Evolutionary conservation across 495 filamentous ascomycete genomes (phyloP).

Genomic region (Astrothelium macrocarpum): DNA sequence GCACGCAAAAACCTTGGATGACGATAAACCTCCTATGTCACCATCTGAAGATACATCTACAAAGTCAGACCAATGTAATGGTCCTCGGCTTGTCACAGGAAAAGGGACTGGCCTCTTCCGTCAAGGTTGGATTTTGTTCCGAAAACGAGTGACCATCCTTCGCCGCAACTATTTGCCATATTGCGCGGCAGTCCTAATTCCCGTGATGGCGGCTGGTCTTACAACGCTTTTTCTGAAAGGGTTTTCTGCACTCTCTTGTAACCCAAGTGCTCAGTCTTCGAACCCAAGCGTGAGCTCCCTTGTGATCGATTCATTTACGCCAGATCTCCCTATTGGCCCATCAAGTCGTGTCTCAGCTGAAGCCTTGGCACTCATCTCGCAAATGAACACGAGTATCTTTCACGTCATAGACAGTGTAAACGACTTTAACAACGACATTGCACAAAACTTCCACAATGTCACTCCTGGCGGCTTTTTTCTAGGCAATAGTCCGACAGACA

Average conservation of each 20-base stretch:
- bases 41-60: conserved; percentile 13
- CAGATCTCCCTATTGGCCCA: conserved; percentile 55
- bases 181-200: conserved; percentile 58
- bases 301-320: conserved; percentile 24
- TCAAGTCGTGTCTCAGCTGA: conserved; percentile 37
- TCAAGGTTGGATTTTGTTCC: conserved; percentile 64
- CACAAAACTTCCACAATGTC: conserved; percentile 50
- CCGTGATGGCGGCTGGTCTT: conserved; percentile 63
- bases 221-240: conserved; percentile 60
- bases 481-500: conserved; percentile 38
- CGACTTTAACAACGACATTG: conserved; percentile 59
- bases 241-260: conserved; percentile 49
- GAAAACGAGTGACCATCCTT: conserved; percentile 67
- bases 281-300: conserved; percentile 34
- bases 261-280: conserved; percentile 36
- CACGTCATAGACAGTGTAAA: conserved; percentile 52
- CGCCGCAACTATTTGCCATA: conserved; percentile 68
- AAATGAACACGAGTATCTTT: conserved; percentile 21
- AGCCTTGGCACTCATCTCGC: conserved; percentile 17
- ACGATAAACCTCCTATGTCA: conserved; percentile 3
- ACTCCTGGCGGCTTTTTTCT: conserved; percentile 71
- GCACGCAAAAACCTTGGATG: conserved; percentile 10
- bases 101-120: conserved; percentile 49
- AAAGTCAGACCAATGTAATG: conserved; percentile 11
- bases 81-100: conserved; percentile 53